Conservation (phyloP, 1,139 yeast genomes). For the Pneumocystis wakefieldiae region DNA sequence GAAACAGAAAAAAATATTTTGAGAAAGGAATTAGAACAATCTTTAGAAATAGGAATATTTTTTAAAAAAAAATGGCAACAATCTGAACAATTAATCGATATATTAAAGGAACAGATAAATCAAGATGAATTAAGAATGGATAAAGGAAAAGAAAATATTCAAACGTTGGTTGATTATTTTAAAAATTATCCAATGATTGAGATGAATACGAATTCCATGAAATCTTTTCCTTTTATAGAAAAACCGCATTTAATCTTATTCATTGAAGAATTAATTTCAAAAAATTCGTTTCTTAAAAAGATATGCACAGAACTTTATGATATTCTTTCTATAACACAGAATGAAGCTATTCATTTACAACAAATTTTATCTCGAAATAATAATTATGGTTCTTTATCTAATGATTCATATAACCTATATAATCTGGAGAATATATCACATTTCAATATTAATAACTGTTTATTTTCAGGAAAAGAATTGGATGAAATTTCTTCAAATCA, state of each 20-base stretch:
- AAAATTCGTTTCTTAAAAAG: background rate
- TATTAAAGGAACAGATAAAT: background rate
- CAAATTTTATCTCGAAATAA: background rate
- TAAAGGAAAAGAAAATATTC: background rate
- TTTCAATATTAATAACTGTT: background rate
- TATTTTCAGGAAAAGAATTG: background rate
- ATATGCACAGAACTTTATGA: background rate
- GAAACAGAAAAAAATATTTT: background rate
- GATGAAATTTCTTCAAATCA: background rate
- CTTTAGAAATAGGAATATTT: background rate
- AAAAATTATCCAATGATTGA: background rate
- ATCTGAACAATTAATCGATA: background rate
- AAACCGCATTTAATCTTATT: background rate
- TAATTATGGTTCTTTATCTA: background rate
- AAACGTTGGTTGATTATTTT: background rate
- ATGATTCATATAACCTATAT: background rate
- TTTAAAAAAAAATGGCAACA: background rate
- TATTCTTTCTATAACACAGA: background rate
- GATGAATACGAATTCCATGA: background rate
- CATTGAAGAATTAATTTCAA: background rate
- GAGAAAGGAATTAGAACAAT: background rate
- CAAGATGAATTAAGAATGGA: background rate
- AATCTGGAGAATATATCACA: background rate
- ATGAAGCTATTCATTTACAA: background rate
- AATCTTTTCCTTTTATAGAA: background rate